phyloP scores from a whole-genome alignment of 2,329 filamentous ascomycete species.

The Cylindrodendrum hubeiense region DNA sequence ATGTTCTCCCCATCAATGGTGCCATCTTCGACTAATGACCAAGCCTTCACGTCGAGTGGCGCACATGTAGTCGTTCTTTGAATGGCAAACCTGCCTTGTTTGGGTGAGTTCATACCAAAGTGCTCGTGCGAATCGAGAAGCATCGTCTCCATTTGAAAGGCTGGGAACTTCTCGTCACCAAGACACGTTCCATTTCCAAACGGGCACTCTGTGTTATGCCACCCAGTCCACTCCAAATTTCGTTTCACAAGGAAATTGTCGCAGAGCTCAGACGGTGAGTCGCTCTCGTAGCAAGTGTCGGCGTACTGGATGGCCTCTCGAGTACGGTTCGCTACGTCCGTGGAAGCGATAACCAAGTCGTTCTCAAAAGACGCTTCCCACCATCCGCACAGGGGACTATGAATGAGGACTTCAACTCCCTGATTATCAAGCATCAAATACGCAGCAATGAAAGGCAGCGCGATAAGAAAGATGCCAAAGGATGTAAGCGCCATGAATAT shows the following conservation, averaged over 20 bases:
- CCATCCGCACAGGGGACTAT: constrained; percentile 4
- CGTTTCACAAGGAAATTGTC: constrained; percentile 2
- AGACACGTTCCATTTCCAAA: constrained; percentile 2
- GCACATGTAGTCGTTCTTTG: background rate
- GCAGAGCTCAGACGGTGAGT: background rate
- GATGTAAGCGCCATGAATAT: background rate
- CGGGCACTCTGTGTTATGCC: constrained; percentile 3
- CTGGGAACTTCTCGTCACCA: background rate
- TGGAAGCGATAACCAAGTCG: constrained; percentile 7
- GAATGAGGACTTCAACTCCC: background rate
- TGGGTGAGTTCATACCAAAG: constrained; percentile 7
- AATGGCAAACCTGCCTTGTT: background rate
- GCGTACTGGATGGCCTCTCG: constrained; percentile 10
- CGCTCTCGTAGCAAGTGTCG: constrained; percentile 9
- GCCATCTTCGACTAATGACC: background rate
- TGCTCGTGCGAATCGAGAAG: constrained; percentile 7
- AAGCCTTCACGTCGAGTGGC: constrained; percentile 3
- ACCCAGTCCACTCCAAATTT: background rate
- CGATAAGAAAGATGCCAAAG: constrained; percentile 7
- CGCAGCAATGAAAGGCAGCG: constrained; percentile 1
- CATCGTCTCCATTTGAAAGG: constrained; percentile 9
- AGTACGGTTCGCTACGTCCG: constrained; percentile 5
- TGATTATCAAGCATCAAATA: constrained; percentile 11
- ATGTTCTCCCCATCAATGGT: background rate
- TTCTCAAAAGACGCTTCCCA: background rate